Conservation (phyloP, 176 grass and related monocot species). For the Ampelocalamus luodianensis region DNA sequence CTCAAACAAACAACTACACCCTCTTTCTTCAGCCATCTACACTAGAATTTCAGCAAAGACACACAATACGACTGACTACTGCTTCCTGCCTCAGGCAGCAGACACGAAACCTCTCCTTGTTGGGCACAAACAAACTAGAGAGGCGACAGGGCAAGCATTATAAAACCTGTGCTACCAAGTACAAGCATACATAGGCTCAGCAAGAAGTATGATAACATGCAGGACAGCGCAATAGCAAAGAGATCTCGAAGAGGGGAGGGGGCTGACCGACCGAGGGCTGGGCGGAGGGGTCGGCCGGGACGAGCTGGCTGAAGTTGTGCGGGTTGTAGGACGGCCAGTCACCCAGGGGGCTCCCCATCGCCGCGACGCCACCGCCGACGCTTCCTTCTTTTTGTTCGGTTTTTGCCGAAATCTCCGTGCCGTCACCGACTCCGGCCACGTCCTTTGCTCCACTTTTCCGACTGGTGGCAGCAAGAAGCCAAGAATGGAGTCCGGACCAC, state of each 20-base stretch:
- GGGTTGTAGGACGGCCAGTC: conserved; percentile 86
- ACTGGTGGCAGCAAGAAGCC: not conserved
- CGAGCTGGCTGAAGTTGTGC: conserved; percentile 86
- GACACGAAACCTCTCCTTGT: no score
- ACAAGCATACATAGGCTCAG: not conserved
- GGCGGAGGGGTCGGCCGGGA: conserved; percentile 67
- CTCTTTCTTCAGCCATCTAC: not conserved
- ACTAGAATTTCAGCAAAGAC: not conserved
- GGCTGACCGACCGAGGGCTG: conserved; percentile 72
- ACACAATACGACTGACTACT: not conserved
- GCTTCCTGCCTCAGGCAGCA: not conserved
- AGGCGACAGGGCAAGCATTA: not conserved
- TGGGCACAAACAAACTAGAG: not conserved
- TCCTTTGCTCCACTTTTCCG: not conserved
- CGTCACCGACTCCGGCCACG: conserved; percentile 40
- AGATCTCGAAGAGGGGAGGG: conserved; percentile 2
- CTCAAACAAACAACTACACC: not conserved
- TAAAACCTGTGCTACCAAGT: not conserved
- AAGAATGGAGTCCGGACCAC: not conserved
- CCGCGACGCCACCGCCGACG: not conserved
- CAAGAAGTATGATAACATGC: not conserved
- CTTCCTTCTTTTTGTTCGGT: not conserved
- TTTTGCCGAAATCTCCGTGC: not conserved
- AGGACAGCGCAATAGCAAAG: not conserved
- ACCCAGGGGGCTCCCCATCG: conserved; percentile 72